These are phyloP conservation scores for Debaryomyces fabryi DNA, from an alignment of 1,139 yeast species.

Conservation along the genomic window DNA sequence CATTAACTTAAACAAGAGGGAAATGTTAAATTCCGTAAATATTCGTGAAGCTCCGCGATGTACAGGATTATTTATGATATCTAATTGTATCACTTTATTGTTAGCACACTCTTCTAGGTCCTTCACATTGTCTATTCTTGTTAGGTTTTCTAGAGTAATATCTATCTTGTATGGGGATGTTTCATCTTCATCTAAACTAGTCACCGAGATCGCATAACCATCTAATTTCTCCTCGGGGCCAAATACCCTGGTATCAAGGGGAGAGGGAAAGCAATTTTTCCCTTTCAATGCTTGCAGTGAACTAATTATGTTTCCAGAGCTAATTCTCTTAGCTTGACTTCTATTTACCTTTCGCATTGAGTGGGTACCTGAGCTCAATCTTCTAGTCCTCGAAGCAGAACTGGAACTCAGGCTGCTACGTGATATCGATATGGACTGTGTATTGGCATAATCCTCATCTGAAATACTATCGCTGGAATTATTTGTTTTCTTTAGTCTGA, in stretches of 20 bases:
- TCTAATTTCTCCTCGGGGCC: neutral
- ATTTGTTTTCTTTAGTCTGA: neutral
- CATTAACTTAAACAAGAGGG: neutral
- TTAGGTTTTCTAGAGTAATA: neutral
- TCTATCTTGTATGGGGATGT: neutral
- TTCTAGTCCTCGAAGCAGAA: neutral
- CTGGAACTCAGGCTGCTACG: slow-evolving; percentile 1
- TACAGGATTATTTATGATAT: neutral
- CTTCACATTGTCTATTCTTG: neutral
- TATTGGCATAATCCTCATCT: neutral
- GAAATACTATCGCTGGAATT: neutral
- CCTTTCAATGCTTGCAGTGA: slow-evolving; percentile 1
- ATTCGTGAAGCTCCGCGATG: neutral
- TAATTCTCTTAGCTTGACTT: neutral
- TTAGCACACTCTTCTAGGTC: neutral
- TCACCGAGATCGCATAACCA: neutral
- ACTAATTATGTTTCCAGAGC: neutral
- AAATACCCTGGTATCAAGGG: neutral
- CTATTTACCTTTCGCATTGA: neutral
- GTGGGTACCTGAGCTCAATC: neutral
- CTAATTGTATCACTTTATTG: neutral
- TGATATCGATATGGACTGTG: neutral
- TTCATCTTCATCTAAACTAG: neutral
- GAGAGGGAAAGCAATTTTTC: neutral
- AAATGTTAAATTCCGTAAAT: neutral